phyloP scores from a whole-genome alignment of 2,329 filamentous ascomycete species.

The Nothophaeocryptopus gaeumannii region DNA sequence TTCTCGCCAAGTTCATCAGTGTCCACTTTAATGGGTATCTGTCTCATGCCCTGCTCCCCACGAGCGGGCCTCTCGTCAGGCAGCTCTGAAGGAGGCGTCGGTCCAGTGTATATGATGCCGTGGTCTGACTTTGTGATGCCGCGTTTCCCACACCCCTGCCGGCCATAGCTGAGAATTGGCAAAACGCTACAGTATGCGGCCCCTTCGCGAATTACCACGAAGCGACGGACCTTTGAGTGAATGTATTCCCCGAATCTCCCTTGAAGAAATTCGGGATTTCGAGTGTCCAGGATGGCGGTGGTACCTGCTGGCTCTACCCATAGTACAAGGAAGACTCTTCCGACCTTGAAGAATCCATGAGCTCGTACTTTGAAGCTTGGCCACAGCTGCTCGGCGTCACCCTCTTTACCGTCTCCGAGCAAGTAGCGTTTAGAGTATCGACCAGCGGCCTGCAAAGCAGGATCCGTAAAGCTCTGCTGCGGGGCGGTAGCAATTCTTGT shows the following conservation, averaged over 20 bases:
- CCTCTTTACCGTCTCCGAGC: slow-evolving; percentile 1
- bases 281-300: too few species aligned
- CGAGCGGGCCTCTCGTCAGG: neutral
- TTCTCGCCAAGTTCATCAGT: slow-evolving; percentile 4
- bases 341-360: slow-evolving; percentile 17
- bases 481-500: slow-evolving; percentile 7
- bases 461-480: slow-evolving; percentile 12
- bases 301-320: slow-evolving; percentile 28
- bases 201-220: too few species aligned
- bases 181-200: neutral
- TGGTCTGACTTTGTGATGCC: neutral
- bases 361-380: slow-evolving; percentile 1
- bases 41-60: slow-evolving; percentile 2
- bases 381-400: slow-evolving; percentile 7
- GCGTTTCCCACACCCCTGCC: neutral
- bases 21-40: slow-evolving; percentile 4
- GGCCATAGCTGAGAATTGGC: neutral
- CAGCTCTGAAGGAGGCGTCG: neutral
- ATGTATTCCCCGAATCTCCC: too few species aligned
- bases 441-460: neutral
- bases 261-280: too few species aligned
- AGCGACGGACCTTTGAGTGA: too few species aligned
- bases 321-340: slow-evolving; percentile 22
- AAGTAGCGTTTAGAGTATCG: neutral
- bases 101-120: neutral